A percentile compares a stretch with the other conserved stretches of the same genome.
phyloP scores from a whole-genome alignment of 768 basidiomycete genomes.

The Suillus subluteus region DNA sequence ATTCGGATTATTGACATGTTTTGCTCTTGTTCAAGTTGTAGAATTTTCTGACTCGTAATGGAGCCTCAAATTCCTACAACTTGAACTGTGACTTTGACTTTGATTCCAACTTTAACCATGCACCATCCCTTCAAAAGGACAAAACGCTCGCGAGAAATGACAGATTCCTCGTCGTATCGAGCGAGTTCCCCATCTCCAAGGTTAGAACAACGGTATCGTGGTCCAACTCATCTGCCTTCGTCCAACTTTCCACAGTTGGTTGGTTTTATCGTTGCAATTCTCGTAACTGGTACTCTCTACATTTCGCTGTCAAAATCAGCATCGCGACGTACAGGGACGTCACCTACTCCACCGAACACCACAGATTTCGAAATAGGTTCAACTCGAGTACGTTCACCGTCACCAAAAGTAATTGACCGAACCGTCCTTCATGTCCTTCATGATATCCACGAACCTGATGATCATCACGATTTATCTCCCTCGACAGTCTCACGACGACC shows the following conservation, averaged over 20 bases:
- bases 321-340: slow-evolving; percentile 8
- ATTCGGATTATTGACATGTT: background rate
- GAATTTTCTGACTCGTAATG: background rate
- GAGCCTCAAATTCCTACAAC: background rate
- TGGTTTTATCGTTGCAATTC: slow-evolving; percentile 17
- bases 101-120: background rate
- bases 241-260: slow-evolving; percentile 10
- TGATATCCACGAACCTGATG: background rate
- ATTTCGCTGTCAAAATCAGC: slow-evolving; percentile 23
- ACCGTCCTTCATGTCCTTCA: slow-evolving; percentile 2
- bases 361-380: background rate
- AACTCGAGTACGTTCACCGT: background rate
- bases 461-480: background rate
- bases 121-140: slow-evolving; percentile 15
- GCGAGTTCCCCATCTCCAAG: background rate
- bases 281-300: slow-evolving; percentile 29
- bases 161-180: slow-evolving; percentile 3
- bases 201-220: background rate
- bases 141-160: slow-evolving; percentile 18
- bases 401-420: background rate
- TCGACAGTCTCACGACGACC: background rate
- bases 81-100: background rate
- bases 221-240: background rate
- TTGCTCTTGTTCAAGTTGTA: background rate
- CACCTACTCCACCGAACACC: background rate